A percentile compares a stretch with the other conserved stretches of the same genome.
Conservation (phyloP, 1,284 basidiomycete species). For the Cryptococcus amylolentus region DNA sequence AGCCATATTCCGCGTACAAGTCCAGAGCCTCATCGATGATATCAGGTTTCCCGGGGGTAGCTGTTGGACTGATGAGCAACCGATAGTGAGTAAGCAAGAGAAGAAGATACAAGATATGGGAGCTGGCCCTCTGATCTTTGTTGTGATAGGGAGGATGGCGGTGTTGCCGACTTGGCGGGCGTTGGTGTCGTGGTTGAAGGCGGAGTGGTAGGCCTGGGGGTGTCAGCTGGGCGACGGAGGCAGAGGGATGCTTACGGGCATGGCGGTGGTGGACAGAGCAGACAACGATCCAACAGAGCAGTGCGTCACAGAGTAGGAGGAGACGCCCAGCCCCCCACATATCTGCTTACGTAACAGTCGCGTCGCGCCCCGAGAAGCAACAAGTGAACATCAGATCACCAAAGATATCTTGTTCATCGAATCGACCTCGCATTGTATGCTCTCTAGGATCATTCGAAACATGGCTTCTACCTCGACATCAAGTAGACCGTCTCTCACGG, state of each 20-base stretch:
- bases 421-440: background rate
- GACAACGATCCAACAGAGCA: background rate
- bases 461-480: slow-evolving; percentile 3
- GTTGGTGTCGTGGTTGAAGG: slow-evolving; percentile 83
- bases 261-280: background rate
- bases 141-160: slow-evolving; percentile 84
- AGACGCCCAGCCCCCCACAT: too few relatives aligned
- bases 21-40: slow-evolving; percentile 96
- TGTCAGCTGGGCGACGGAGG: slow-evolving; percentile 4
- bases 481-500: slow-evolving; percentile 57
- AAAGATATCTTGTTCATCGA: background rate
- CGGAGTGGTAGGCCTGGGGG: slow-evolving; percentile 90
- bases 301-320: background rate
- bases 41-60: slow-evolving; percentile 74
- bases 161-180: slow-evolving; percentile 84
- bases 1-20: slow-evolving; percentile 51
- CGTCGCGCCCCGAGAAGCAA: background rate
- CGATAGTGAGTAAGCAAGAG: background rate
- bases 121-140: slow-evolving; percentile 86
- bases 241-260: slow-evolving; percentile 16
- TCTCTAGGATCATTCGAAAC: background rate
- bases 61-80: slow-evolving; percentile 40
- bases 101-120: slow-evolving; percentile 62
- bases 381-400: background rate
- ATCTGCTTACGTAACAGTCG: background rate